These are phyloP conservation scores for Aspergillus panamensis DNA, from an alignment of 495 filamentous ascomycete genomes.

Conservation along the genomic window DNA sequence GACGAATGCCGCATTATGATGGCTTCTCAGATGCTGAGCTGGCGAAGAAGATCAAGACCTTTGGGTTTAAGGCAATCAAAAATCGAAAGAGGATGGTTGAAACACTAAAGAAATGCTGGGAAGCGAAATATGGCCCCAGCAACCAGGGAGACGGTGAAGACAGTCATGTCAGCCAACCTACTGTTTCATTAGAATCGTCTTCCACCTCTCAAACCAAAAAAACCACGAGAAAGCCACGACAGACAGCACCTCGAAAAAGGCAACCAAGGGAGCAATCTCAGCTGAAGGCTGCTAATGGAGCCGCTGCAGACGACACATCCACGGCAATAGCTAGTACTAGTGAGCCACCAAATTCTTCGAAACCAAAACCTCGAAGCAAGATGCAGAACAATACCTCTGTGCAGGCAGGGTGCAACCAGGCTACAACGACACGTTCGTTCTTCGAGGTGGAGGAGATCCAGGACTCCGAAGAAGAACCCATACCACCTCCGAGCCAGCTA, in stretches of 20 bases:
- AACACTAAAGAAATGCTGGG: constrained; percentile 71
- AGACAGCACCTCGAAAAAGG: constrained; percentile 8
- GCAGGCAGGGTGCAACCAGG: background rate
- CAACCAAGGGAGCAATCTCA: constrained; percentile 16
- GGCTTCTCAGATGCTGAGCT: constrained; percentile 63
- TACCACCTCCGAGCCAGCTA: constrained; percentile 35
- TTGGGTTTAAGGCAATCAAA: constrained; percentile 74
- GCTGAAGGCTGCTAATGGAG: background rate
- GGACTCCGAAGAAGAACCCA: constrained; percentile 56
- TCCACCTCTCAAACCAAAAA: background rate
- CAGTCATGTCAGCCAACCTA: constrained; percentile 5
- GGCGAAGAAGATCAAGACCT: constrained; percentile 56
- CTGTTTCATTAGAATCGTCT: background rate
- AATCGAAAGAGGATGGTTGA: constrained; percentile 67
- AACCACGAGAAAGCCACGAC: background rate
- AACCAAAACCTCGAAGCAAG: background rate
- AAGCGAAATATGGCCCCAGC: constrained; percentile 37
- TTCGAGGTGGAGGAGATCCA: constrained; percentile 56
- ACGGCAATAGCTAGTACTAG: background rate
- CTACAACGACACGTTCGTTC: constrained; percentile 21
- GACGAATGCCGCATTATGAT: constrained; percentile 57
- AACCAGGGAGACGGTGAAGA: background rate
- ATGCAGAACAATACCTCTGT: background rate
- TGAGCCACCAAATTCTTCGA: background rate
- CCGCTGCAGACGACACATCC: background rate